Base-by-base conservation (phyloP, 768 basidiomycete genomes). In the Jaapia argillacea region DNA sequence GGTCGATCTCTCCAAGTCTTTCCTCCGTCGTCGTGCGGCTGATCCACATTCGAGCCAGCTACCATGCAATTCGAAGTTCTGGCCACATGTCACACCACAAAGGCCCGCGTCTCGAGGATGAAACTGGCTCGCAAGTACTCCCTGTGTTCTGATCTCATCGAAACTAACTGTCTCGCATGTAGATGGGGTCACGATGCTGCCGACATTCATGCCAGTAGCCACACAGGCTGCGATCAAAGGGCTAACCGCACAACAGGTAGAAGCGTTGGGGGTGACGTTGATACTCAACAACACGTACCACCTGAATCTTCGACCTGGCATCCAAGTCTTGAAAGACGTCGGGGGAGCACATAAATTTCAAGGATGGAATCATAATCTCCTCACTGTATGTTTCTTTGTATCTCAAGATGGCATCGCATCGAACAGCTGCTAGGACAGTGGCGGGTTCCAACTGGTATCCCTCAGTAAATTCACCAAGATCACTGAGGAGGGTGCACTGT, bases 221-320 rank as follows among this genome's bases (percentile, higher is more conserved):
- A 93, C 90, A 3, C 90, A 93, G 57, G 88, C 84, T 14, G 85
- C 89, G 4, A 88, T 93, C 56, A 94, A 94, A 61, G 88, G 89
- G 3, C 64, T 93, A n/a, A 89, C 88, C 4, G 63, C 86, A 16
- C 82, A 86, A 46, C 86, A 92, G 62, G 78, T 85, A 28, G 85
- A 91, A 57, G 69, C 79, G 2, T 70, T 91, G 1, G 88, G 87
- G 1, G 71, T 91, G 36, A 85, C 84, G 1, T 70, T 93, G 44
- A 84, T 91, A 28, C 67, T 93, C 41, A 92, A 92, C 58, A 92
- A 92, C 59, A 88, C 89, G 0, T 93, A 91, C 55, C 90, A 93
- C 57, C 67, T 93, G 4, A 86, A 86, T 54, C 68, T 92, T n/a
- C 75, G 87, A 24, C 90, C 90, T 4, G 88, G 89, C 2, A 74